Evolutionary conservation across 2,329 filamentous ascomycete species (phyloP).

Genomic region (Sporothrix globosa): DNA sequence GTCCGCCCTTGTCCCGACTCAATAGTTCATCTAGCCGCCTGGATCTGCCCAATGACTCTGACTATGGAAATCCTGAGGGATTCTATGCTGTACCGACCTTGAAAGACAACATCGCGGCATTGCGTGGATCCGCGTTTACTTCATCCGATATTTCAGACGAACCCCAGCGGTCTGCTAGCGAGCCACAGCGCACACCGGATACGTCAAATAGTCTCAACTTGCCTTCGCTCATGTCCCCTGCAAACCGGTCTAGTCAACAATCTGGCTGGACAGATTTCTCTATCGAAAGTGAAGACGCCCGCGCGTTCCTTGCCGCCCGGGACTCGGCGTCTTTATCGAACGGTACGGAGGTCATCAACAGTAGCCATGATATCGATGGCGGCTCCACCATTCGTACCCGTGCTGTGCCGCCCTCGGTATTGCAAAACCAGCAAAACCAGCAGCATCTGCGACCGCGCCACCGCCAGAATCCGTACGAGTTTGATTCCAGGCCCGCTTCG

Average conservation of each 20-base stretch:
- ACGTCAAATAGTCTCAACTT: slow-evolving; percentile 53
- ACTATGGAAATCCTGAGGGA: slow-evolving; percentile 39
- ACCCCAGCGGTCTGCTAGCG: slow-evolving; percentile 37
- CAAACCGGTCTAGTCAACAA: slow-evolving; percentile 57
- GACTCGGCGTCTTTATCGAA: slow-evolving; percentile 19
- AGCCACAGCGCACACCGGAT: slow-evolving; percentile 43
- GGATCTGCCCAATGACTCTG: slow-evolving; percentile 30
- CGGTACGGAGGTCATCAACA: not conserved
- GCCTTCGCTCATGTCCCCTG: slow-evolving; percentile 49
- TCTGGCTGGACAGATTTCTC: slow-evolving; percentile 66
- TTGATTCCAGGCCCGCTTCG: slow-evolving; percentile 41
- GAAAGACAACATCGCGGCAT: slow-evolving; percentile 43
- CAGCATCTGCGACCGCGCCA: not conserved
- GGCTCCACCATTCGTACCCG: slow-evolving; percentile 28
- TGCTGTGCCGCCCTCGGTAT: not conserved
- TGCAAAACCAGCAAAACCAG: slow-evolving; percentile 3
- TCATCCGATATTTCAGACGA: slow-evolving; percentile 43
- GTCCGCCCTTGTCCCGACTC: slow-evolving; percentile 19
- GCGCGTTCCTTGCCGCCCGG: slow-evolving; percentile 37
- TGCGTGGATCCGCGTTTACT: slow-evolving; percentile 43
- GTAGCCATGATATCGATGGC: slow-evolving; percentile 17
- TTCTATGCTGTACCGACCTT: slow-evolving; percentile 43
- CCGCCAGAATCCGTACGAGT: slow-evolving; percentile 30
- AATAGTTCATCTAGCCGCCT: slow-evolving; percentile 29
- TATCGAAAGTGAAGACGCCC: slow-evolving; percentile 55